phyloP scores from a whole-genome alignment of 805 yeast species.

The Blastobotrys parvus region DNA sequence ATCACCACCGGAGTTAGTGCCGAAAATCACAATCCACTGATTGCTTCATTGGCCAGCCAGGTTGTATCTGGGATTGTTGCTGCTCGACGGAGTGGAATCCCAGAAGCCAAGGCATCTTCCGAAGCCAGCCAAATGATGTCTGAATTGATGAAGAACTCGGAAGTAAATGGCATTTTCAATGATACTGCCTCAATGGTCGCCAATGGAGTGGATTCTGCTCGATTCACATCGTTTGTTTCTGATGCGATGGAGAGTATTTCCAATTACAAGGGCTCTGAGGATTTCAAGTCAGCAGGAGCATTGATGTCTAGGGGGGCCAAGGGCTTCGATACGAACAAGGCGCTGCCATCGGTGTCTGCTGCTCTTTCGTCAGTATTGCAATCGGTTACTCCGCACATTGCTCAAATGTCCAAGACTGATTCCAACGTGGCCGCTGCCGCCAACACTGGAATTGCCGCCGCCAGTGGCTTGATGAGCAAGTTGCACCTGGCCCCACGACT shows the following conservation, averaged over 20 bases:
- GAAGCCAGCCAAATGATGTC: neutral
- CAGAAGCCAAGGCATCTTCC: neutral
- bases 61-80: neutral
- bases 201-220: neutral
- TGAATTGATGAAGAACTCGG: neutral
- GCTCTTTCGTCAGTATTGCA: neutral
- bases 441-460: neutral
- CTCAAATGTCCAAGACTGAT: neutral
- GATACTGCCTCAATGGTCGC: neutral
- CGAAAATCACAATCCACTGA: neutral
- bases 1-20: neutral
- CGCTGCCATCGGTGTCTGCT: neutral
- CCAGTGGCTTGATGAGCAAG: neutral
- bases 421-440: neutral
- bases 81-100: neutral
- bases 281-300: neutral
- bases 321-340: neutral
- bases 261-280: neutral
- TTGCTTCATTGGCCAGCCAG: neutral
- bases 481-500: neutral
- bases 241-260: neutral
- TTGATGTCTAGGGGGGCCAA: neutral
- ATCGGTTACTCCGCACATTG: neutral
- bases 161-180: neutral
- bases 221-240: neutral